These are phyloP conservation scores for Coprinellus aureogranulatus DNA, from an alignment of 768 basidiomycete species.

Conservation along the genomic window DNA sequence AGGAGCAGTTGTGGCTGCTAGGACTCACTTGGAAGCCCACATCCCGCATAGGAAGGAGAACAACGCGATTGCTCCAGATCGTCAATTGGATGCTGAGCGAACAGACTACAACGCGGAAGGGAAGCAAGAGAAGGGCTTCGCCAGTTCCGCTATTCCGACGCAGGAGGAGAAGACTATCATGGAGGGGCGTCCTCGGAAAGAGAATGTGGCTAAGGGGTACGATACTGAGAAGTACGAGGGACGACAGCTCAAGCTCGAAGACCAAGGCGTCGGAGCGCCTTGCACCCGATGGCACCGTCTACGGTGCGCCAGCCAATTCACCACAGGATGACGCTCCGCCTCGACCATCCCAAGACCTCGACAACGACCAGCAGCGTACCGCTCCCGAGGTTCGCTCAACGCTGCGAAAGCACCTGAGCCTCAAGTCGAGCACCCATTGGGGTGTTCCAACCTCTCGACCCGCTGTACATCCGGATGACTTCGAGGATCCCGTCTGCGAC, in stretches of 20 bases:
- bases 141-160: slow-evolving; percentile 62
- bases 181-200: slow-evolving; percentile 43
- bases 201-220: slow-evolving; percentile 21
- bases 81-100: slow-evolving; percentile 46
- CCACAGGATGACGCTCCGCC: slow-evolving; percentile 47
- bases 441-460: slow-evolving; percentile 67
- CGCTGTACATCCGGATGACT: slow-evolving; percentile 67
- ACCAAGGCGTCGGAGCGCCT: slow-evolving; percentile 3
- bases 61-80: slow-evolving; percentile 41
- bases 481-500: slow-evolving; percentile 87
- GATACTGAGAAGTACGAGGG: not conserved
- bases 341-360: slow-evolving; percentile 40
- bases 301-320: slow-evolving; percentile 47
- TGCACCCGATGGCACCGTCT: not conserved
- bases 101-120: slow-evolving; percentile 53
- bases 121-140: slow-evolving; percentile 52
- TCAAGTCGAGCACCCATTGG: slow-evolving; percentile 58
- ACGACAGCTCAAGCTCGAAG: slow-evolving; percentile 7
- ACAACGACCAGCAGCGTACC: slow-evolving; percentile 49
- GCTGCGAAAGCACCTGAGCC: slow-evolving; percentile 51
- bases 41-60: slow-evolving; percentile 22
- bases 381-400: slow-evolving; percentile 47
- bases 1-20: slow-evolving; percentile 19
- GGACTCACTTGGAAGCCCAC: slow-evolving; percentile 41
- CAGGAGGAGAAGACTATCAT: slow-evolving; percentile 63